These are phyloP conservation scores for Epipyxis sp. DNA, from an alignment of 108 stramenopile genomes.

Conservation along the genomic window DNA sequence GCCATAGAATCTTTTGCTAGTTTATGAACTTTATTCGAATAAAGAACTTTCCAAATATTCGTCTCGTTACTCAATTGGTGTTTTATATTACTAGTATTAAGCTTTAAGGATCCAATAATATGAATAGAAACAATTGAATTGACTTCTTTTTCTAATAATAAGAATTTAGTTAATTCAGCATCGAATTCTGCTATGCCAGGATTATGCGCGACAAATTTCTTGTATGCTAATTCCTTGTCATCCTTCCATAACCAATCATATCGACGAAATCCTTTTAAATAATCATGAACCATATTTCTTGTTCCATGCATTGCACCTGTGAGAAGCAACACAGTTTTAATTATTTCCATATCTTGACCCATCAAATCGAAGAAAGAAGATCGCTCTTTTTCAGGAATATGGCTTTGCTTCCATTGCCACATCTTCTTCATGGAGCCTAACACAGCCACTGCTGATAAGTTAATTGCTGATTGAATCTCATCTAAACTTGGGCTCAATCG, in stretches of 20 bases:
- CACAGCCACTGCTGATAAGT: constrained; percentile 50
- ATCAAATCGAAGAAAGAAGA: constrained; percentile 51
- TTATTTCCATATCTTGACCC: constrained; percentile 58
- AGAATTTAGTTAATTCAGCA: constrained; percentile 27
- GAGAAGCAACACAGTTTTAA: constrained; percentile 60
- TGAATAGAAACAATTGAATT: constrained; percentile 47
- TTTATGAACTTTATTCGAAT: constrained; percentile 59
- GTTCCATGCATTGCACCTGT: constrained; percentile 62
- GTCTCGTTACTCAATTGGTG: constrained; percentile 55
- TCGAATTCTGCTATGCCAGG: constrained; percentile 58
- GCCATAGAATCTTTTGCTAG: constrained; percentile 54
- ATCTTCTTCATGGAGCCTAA: constrained; percentile 49
- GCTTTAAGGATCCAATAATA: constrained; percentile 57
- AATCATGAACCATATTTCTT: constrained; percentile 50
- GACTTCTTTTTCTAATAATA: constrained; percentile 51
- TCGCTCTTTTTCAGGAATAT: constrained; percentile 40
- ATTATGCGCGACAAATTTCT: constrained; percentile 42
- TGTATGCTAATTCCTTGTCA: constrained; percentile 57
- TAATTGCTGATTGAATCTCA: constrained; percentile 61
- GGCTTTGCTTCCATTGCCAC: constrained; percentile 49
- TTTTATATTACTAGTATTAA: constrained; percentile 63
- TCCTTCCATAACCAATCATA: constrained; percentile 70
- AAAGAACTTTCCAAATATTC: constrained; percentile 60
- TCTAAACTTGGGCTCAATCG: constrained; percentile 58
- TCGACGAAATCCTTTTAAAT: constrained; percentile 49